phyloP scores from a whole-genome alignment of 2,329 filamentous ascomycete genomes.

The Aspergillus viridinutans region DNA sequence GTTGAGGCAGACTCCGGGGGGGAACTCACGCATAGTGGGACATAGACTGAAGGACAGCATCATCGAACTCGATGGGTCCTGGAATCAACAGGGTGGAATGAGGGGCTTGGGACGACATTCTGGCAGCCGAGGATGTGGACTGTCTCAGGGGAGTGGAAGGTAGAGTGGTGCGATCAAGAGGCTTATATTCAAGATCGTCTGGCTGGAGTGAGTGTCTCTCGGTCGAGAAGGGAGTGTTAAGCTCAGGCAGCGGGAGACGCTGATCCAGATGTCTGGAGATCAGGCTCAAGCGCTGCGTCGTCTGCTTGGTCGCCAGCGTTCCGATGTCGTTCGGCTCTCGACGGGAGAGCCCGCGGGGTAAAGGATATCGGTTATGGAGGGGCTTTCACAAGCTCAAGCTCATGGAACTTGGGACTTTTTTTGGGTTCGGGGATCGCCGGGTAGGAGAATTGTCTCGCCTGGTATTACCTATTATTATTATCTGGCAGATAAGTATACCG shows the following conservation, averaged over 20 bases:
- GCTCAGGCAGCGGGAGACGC: slow-evolving; percentile 50
- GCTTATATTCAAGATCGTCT: slow-evolving; percentile 54
- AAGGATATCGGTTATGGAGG: slow-evolving; percentile 15
- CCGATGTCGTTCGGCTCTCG: slow-evolving; percentile 32
- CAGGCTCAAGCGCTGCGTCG: slow-evolving; percentile 52
- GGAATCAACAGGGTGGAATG: slow-evolving; percentile 85
- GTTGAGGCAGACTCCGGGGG: slow-evolving; percentile 2
- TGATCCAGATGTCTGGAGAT: slow-evolving; percentile 59
- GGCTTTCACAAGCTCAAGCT: neutral
- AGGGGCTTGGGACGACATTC: slow-evolving; percentile 56
- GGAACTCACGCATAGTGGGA: slow-evolving; percentile 66
- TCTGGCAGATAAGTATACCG: neutral
- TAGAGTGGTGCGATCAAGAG: slow-evolving; percentile 31
- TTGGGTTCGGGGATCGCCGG: slow-evolving; percentile 24
- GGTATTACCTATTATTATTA: neutral
- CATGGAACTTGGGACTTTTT: no score
- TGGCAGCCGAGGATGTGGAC: slow-evolving; percentile 28
- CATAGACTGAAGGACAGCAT: slow-evolving; percentile 94
- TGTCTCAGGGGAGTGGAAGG: slow-evolving; percentile 6
- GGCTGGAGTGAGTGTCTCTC: slow-evolving; percentile 50
- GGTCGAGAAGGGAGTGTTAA: slow-evolving; percentile 62
- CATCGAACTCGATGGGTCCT: slow-evolving; percentile 96
- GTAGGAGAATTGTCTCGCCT: neutral
- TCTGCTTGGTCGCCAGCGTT: slow-evolving; percentile 47
- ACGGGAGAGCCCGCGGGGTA: slow-evolving; percentile 30